Conservation (phyloP, 345 rosid genomes). For the Limnanthes douglasii region DNA sequence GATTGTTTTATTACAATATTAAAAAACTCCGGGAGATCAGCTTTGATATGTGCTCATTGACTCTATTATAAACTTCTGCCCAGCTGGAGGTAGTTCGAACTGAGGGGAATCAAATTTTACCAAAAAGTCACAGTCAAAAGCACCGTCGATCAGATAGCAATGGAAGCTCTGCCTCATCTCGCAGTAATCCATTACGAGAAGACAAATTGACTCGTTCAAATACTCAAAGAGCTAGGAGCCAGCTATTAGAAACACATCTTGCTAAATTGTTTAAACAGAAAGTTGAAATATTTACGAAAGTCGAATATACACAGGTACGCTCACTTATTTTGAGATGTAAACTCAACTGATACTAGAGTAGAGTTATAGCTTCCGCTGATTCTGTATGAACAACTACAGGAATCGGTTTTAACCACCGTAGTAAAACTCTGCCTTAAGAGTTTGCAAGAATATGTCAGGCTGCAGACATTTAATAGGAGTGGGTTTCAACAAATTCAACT, state of each 20-base stretch:
- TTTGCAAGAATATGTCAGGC: constrained; percentile 85
- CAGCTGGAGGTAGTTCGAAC: constrained; percentile 59
- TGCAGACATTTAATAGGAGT: constrained; percentile 83
- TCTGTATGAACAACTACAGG: constrained; percentile 32
- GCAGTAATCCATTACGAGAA: constrained; percentile 69
- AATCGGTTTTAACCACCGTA: constrained; percentile 56
- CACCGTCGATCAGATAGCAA: constrained; percentile 88
- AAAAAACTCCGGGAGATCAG: constrained; percentile 1
- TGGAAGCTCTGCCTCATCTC: constrained; percentile 81
- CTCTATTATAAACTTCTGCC: not conserved
- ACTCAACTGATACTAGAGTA: not conserved
- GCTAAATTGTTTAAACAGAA: constrained; percentile 98
- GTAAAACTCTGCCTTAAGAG: constrained; percentile 85
- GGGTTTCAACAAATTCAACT: constrained; percentile 98
- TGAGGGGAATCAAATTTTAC: constrained; percentile 83
- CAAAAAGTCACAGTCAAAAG: constrained; percentile 55
- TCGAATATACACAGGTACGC: constrained; percentile 82
- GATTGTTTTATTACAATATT: not conserved
- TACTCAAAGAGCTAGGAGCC: constrained; percentile 81
- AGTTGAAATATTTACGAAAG: constrained; percentile 92
- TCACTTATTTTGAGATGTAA: too few species aligned
- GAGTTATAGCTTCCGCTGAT: not conserved
- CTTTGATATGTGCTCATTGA: constrained; percentile 1
- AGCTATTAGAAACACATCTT: constrained; percentile 94
- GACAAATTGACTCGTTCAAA: constrained; percentile 57